A percentile compares a stretch with the other conserved stretches of the same genome.
These are phyloP conservation scores for Kluyveromyces siamensis DNA, from an alignment of 805 yeast species.

Conservation along the genomic window DNA sequence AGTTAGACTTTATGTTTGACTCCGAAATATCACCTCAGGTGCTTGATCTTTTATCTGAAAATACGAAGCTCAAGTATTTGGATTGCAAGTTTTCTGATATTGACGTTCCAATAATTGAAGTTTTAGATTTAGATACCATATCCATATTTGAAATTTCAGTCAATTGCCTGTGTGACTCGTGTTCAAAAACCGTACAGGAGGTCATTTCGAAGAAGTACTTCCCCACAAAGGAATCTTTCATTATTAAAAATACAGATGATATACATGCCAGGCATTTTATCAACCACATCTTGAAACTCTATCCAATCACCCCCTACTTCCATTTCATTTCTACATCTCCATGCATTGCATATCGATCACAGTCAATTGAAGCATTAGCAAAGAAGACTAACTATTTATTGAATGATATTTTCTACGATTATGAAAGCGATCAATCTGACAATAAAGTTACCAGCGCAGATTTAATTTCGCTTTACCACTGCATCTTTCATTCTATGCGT, in stretches of 20 bases:
- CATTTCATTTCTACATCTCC: constrained; percentile 30
- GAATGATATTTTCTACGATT: constrained; percentile 2
- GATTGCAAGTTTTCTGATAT: constrained; percentile 24
- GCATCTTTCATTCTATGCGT: constrained; percentile 28
- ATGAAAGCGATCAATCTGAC: constrained; percentile 6
- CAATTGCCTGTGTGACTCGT: constrained; percentile 20
- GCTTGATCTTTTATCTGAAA: constrained; percentile 15
- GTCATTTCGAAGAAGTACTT: constrained; percentile 26
- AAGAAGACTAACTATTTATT: constrained; percentile 18
- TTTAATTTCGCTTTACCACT: constrained; percentile 24
- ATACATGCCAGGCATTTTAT: constrained; percentile 23
- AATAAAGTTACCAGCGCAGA: constrained; percentile 18
- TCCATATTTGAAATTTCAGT: constrained; percentile 14
- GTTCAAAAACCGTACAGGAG: constrained; percentile 18
- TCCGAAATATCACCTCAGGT: constrained; percentile 13
- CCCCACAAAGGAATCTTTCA: constrained; percentile 18
- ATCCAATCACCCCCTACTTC: constrained; percentile 30
- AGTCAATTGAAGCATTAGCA: constrained; percentile 20
- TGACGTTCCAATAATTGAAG: constrained; percentile 13
- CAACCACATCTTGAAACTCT: constrained; percentile 23
- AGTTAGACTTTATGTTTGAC: constrained; percentile 28
- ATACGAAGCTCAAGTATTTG: constrained; percentile 24
- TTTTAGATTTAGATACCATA: constrained; percentile 14
- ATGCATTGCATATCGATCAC: constrained; percentile 28
- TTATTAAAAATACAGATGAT: constrained; percentile 13